These are phyloP conservation scores for Thamnidium elegans DNA, from an alignment of 192 early-diverging fungal genomes.

Conservation along the genomic window DNA sequence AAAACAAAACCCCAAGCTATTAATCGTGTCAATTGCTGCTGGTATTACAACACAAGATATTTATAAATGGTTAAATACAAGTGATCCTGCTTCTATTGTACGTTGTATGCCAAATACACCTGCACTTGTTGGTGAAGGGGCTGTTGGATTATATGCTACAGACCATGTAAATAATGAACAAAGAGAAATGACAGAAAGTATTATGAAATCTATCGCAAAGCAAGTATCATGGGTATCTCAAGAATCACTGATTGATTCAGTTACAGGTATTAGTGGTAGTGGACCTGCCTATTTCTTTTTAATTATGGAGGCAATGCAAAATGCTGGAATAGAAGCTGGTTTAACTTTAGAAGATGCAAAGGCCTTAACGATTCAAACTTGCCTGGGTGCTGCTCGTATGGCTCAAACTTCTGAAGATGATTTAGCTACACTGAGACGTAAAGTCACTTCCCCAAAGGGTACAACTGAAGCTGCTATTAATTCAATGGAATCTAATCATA, in stretches of 20 bases:
- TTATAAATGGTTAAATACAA: conserved; percentile 61
- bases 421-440: conserved; percentile 71
- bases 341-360: conserved; percentile 69
- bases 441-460: conserved; percentile 91
- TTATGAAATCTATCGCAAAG: conserved; percentile 76
- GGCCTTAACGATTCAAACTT: conserved; percentile 86
- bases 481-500: conserved; percentile 59
- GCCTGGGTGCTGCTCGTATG: conserved; percentile 88
- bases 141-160: conserved; percentile 79
- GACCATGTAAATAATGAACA: conserved; percentile 56
- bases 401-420: conserved; percentile 65
- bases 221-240: conserved; percentile 78
- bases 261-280: conserved; percentile 86
- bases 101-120: conserved; percentile 97
- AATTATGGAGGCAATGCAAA: conserved; percentile 84
- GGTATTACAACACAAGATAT: conserved; percentile 79
- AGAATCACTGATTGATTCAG: conserved; percentile 79
- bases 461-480: conserved; percentile 91
- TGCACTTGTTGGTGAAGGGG: conserved; percentile 82
- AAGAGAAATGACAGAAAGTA: conserved; percentile 60
- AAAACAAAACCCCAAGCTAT: conserved; percentile 54
- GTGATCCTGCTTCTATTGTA: conserved; percentile 51
- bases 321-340: conserved; percentile 74
- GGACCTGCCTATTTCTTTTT: conserved; percentile 97
- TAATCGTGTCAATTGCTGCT: conserved; percentile 88